Conservation (phyloP, 2,329 filamentous ascomycete genomes). For the Pezicula carpinea region DNA sequence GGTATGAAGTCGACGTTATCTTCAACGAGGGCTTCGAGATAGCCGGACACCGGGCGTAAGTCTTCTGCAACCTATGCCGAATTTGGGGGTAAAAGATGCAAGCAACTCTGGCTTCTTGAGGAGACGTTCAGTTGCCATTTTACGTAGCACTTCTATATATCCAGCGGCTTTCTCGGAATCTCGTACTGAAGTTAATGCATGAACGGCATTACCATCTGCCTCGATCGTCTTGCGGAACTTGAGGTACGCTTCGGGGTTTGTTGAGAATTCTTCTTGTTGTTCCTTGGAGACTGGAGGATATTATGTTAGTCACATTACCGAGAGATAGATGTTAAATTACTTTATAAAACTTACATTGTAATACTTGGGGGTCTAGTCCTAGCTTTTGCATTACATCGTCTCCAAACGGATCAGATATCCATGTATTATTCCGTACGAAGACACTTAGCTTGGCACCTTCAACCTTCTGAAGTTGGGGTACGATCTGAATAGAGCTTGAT, state of each 20-base stretch:
- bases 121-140: conserved; percentile 37
- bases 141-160: conserved; percentile 26
- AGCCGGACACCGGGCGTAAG: conserved; percentile 38
- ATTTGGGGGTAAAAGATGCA: conserved; percentile 31
- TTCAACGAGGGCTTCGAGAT: conserved; percentile 34
- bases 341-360: conserved; percentile 32
- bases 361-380: conserved; percentile 34
- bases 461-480: conserved; percentile 43
- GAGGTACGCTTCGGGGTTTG: conserved; percentile 33
- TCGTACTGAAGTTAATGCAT: conserved; percentile 35
- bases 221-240: conserved; percentile 42
- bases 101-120: conserved; percentile 33
- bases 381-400: conserved; percentile 38
- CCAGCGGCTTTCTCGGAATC: conserved; percentile 30
- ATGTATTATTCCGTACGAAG: conserved; percentile 45
- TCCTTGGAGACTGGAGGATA: conserved; percentile 34
- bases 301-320: not conserved
- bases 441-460: conserved; percentile 37
- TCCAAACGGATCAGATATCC: conserved; percentile 44
- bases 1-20: conserved; percentile 33
- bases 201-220: conserved; percentile 36
- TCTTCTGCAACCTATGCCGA: conserved; percentile 38
- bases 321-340: not conserved
- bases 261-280: conserved; percentile 32
- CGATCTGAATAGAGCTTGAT: conserved; percentile 48